A percentile compares a stretch with the other conserved stretches of the same genome.
Evolutionary conservation across 768 basidiomycete species (phyloP).

Genomic region (Lactarius hatsudake): DNA sequence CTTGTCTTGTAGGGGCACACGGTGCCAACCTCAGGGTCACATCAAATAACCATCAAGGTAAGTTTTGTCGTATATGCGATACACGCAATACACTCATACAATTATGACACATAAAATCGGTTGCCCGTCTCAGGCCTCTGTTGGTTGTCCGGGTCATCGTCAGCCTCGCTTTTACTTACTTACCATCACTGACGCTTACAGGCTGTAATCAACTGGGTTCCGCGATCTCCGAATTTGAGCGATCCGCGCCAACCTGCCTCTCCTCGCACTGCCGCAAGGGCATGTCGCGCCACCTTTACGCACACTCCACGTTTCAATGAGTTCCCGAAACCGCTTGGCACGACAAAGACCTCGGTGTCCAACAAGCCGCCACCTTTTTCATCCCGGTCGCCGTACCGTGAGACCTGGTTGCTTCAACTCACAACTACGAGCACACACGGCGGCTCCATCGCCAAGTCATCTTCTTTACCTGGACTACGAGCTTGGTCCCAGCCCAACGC

Average conservation of each 20-base stretch:
- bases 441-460: constrained; percentile 31
- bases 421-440: too few relatives aligned
- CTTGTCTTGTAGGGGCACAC: background rate
- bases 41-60: background rate
- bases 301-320: background rate
- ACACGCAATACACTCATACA: background rate
- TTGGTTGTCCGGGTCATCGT: background rate
- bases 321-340: background rate
- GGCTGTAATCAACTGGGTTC: background rate
- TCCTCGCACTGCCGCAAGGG: background rate
- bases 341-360: background rate
- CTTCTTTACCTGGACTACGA: constrained; percentile 44
- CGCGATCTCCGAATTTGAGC: background rate
- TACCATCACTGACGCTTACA: background rate
- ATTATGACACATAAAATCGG: background rate
- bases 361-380: constrained; percentile 31
- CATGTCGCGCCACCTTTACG: background rate
- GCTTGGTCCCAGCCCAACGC: constrained; percentile 44
- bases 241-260: background rate
- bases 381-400: constrained; percentile 35
- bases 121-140: background rate
- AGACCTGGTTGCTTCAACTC: background rate
- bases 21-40: background rate
- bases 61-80: background rate
- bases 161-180: background rate